Base-by-base conservation (phyloP, 768 basidiomycete genomes). In the Rhodotorula graminis region DNA sequence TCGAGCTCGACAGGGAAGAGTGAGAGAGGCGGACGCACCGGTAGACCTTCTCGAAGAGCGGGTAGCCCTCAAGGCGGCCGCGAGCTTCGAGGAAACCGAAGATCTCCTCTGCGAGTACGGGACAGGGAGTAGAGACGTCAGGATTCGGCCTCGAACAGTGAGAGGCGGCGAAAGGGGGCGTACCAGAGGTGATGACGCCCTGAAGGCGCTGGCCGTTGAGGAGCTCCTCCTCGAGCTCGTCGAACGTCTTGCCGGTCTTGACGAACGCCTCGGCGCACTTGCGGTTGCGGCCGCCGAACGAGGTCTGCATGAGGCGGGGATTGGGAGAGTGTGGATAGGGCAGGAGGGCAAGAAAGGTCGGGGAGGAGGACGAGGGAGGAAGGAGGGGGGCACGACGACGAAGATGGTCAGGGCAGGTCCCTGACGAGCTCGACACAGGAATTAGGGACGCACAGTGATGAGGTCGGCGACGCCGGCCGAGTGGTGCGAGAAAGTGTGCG, bases 121-220 rank as follows among this genome's bases (percentile, higher is more conserved):
- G 6, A 31, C 18, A 6, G 23, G 27, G 27, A 1, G 25, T 31
- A 25, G 6, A 52, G 12, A 9, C 9, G 23, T 27, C 44, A 46
- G 44, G 2, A 14, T 46, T 6, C 6, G 44, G 8, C 3, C 44
- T 18, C 3, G 44, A 46, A 12, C 44, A n/a, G 18, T 3, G 44
- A 46, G 18, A 6, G 44, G 15, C 2, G 44, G 18, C 44, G 14
- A 18, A 12, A 9, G 44, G 8, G 11, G 14, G 23, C 50, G 50
- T 10, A 52, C 50, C 50, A 23, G 50, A 23, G 8, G 50, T 52
- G 50, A 52, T 40, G 19, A 60, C 59, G 37, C 60, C 83, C 71
- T 83, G 83, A 1, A 83, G 79, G 65, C 81, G 80, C 70, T 83
- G 83, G 57, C 83, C 83, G 72, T 83, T 82, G 65, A 83, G 79